phyloP scores from a whole-genome alignment of 306 rosid species.

The Gleditsia sinensis region DNA sequence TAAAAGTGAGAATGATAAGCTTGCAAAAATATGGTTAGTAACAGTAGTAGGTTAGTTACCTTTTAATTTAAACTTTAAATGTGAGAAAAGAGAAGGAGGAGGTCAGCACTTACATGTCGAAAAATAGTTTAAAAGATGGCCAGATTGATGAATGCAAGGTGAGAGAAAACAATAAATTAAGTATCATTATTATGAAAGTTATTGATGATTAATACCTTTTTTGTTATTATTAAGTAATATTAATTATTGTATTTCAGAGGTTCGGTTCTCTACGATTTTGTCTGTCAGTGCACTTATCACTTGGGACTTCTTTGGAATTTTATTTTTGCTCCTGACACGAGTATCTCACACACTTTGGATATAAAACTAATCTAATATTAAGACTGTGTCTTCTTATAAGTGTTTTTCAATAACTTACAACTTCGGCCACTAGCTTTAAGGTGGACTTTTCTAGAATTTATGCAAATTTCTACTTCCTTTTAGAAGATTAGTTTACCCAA shows the following conservation, averaged over 20 bases:
- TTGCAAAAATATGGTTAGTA: not conserved
- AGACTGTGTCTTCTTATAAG: no score
- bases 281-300: not conserved
- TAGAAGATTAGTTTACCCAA: not conserved
- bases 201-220: not conserved
- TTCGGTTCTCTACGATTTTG: not conserved
- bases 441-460: no score
- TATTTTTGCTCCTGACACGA: no score
- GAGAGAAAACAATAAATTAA: not conserved
- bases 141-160: not conserved
- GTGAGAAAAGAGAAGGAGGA: not conserved
- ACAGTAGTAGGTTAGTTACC: not conserved
- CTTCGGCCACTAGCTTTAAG: no score
- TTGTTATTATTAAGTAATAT: not conserved
- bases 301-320: not conserved
- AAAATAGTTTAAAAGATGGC: not conserved
- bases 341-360: no score
- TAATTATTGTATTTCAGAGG: not conserved
- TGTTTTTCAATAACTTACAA: no score
- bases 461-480: not conserved
- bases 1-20: not conserved
- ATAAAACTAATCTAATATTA: no score
- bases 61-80: not conserved
- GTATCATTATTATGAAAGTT: not conserved
- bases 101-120: slow-evolving; percentile 4